A percentile compares a stretch with the other conserved stretches of the same genome.
Evolutionary conservation across 352 stramenopile genomes (phyloP).

Genomic region (Bremia lactucae): DNA sequence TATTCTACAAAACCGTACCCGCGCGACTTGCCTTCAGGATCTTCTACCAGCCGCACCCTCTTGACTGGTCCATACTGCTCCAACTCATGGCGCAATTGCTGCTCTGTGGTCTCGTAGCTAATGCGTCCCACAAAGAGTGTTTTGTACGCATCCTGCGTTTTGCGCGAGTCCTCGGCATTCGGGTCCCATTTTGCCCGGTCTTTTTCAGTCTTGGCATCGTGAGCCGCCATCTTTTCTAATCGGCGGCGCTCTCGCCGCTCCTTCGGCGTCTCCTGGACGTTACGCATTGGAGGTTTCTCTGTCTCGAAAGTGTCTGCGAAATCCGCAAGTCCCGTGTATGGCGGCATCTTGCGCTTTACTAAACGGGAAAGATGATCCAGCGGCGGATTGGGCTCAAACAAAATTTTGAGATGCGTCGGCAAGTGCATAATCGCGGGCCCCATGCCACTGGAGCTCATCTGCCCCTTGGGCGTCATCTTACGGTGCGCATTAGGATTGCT

Average conservation of each 20-base stretch:
- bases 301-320: constrained; percentile 50
- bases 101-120: constrained; percentile 96
- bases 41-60: constrained; percentile 82
- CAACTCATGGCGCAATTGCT: constrained; percentile 94
- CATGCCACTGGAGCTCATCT: constrained; percentile 84
- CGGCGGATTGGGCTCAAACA: constrained; percentile 74
- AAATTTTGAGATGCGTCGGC: constrained; percentile 61
- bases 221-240: constrained; percentile 41
- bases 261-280: constrained; percentile 67
- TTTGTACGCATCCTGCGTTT: constrained; percentile 92
- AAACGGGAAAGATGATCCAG: constrained; percentile 60
- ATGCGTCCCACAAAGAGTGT: constrained; percentile 97
- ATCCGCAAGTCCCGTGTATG: constrained; percentile 45
- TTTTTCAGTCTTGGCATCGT: constrained; percentile 59
- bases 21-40: constrained; percentile 84
- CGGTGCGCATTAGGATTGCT: constrained; percentile 58
- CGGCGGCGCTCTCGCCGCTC: constrained; percentile 54
- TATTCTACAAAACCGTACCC: constrained; percentile 99
- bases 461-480: constrained; percentile 84
- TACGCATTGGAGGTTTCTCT: constrained; percentile 38
- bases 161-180: constrained; percentile 42
- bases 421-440: constrained; percentile 74
- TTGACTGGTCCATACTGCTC: constrained; percentile 90
- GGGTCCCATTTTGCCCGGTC: constrained; percentile 63
- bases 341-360: constrained; percentile 82